Conservation (phyloP, 257 asterid species). For the Solanum lignicaule region DNA sequence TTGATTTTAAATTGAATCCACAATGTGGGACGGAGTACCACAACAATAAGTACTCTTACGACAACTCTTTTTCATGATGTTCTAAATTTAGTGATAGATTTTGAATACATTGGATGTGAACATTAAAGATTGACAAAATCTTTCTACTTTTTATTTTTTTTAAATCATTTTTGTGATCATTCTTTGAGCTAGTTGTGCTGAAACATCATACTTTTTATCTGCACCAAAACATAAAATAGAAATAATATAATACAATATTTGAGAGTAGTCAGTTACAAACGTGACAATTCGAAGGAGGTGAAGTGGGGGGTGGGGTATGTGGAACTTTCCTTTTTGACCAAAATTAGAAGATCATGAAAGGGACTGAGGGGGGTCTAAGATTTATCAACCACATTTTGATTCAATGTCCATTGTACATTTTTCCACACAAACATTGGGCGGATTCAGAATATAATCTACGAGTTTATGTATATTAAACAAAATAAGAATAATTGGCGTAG, state of each 20-base stretch:
- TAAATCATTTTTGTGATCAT: background rate
- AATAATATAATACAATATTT: background rate
- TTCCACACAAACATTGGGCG: background rate
- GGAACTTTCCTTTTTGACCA: background rate
- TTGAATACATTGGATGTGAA: background rate
- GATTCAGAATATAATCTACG: background rate
- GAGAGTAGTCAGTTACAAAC: background rate
- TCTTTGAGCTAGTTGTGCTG: background rate
- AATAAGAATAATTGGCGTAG: too few relatives aligned
- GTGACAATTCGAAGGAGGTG: background rate
- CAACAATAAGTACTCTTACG: background rate
- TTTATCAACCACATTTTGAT: background rate
- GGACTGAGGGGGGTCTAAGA: background rate
- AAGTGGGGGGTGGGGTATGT: background rate
- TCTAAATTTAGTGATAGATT: background rate
- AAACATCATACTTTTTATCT: background rate
- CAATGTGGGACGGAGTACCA: background rate
- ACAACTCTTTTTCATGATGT: background rate
- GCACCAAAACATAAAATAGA: background rate
- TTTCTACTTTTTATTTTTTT: background rate
- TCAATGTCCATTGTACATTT: background rate
- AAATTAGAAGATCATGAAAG: background rate
- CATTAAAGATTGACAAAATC: background rate
- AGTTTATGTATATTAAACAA: background rate
- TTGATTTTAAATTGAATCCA: background rate